phyloP scores from a whole-genome alignment of 805 yeast species.

The Ogataea allantospora region DNA sequence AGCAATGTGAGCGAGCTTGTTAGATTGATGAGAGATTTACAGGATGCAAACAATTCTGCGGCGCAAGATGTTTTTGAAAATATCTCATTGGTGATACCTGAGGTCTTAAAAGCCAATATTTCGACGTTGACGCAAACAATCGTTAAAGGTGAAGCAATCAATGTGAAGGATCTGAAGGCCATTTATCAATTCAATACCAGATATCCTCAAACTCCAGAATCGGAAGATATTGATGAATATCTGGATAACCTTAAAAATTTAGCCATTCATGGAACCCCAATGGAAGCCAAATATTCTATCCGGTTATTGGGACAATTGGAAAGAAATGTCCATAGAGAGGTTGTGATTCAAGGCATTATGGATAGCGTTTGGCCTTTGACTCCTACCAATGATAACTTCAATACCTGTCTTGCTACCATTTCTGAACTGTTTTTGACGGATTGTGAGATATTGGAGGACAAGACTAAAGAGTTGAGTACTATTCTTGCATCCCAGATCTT shows the following conservation, averaged over 20 bases:
- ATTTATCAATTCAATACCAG: slow-evolving; percentile 56
- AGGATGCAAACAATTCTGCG: slow-evolving; percentile 29
- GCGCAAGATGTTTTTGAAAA: slow-evolving; percentile 58
- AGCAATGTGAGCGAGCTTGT: slow-evolving; percentile 59
- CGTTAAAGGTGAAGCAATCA: slow-evolving; percentile 7
- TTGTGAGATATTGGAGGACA: slow-evolving; percentile 45
- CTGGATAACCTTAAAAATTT: slow-evolving; percentile 44
- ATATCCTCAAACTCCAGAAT: slow-evolving; percentile 40
- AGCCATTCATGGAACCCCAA: slow-evolving; percentile 51
- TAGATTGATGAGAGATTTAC: slow-evolving; percentile 39
- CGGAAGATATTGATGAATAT: slow-evolving; percentile 42
- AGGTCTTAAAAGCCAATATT: slow-evolving; percentile 60
- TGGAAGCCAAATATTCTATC: slow-evolving; percentile 63
- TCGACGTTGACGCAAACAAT: slow-evolving; percentile 41
- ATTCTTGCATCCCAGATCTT: slow-evolving; percentile 61
- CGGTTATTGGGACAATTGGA: slow-evolving; percentile 51
- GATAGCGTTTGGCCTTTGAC: slow-evolving; percentile 51
- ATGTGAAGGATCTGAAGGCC: slow-evolving; percentile 51
- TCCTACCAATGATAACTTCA: slow-evolving; percentile 36
- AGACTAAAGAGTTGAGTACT: slow-evolving; percentile 57
- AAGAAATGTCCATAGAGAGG: slow-evolving; percentile 36
- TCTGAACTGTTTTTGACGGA: slow-evolving; percentile 55
- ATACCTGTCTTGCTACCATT: slow-evolving; percentile 57
- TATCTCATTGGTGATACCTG: slow-evolving; percentile 60
- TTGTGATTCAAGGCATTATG: slow-evolving; percentile 39